Conservation (phyloP, 164 flowering plant genomes). For the Liriodendron chinense region DNA sequence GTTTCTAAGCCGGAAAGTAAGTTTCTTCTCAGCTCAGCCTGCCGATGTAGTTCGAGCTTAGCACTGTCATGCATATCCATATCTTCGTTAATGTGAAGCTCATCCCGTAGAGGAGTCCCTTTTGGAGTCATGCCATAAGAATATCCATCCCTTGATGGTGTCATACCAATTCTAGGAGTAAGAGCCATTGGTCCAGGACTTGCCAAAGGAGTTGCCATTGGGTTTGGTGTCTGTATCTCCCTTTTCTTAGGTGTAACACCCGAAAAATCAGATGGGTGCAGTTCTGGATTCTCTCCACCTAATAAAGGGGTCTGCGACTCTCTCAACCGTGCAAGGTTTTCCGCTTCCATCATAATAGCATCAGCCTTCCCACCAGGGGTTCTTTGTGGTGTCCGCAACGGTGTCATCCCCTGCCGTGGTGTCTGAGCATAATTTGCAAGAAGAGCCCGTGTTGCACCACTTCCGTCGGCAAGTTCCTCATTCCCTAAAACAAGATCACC, state of each 20-base stretch:
- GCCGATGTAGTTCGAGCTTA: constrained; percentile 67
- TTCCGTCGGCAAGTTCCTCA: constrained; percentile 79
- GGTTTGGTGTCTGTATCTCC: constrained; percentile 91
- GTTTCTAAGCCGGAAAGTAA: constrained; percentile 63
- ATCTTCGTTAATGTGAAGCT: constrained; percentile 89
- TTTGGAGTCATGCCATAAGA: constrained; percentile 79
- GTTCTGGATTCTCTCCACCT: constrained; percentile 95
- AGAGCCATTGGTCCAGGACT: constrained; percentile 75
- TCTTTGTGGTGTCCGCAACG: constrained; percentile 86
- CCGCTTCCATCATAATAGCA: constrained; percentile 99
- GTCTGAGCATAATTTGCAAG: constrained; percentile 84
- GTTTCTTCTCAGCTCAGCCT: constrained; percentile 72
- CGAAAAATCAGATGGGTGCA: constrained; percentile 98
- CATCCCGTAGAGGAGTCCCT: constrained; percentile 92
- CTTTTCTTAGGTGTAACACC: constrained; percentile 95
- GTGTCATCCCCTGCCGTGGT: constrained; percentile 82
- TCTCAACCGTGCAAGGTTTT: constrained; percentile 85
- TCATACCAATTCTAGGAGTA: constrained; percentile 90
- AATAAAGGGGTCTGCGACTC: constrained; percentile 94
- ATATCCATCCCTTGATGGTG: constrained; percentile 76
- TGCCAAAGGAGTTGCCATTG: constrained; percentile 76
- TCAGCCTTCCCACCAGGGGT: constrained; percentile 95
- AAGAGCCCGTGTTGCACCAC: constrained; percentile 91
- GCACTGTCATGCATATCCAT: constrained; percentile 67
- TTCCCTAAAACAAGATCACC: constrained; percentile 71